These are phyloP conservation scores for Colletotrichum spinosum DNA, from an alignment of 2,329 filamentous ascomycete genomes.

Conservation along the genomic window DNA sequence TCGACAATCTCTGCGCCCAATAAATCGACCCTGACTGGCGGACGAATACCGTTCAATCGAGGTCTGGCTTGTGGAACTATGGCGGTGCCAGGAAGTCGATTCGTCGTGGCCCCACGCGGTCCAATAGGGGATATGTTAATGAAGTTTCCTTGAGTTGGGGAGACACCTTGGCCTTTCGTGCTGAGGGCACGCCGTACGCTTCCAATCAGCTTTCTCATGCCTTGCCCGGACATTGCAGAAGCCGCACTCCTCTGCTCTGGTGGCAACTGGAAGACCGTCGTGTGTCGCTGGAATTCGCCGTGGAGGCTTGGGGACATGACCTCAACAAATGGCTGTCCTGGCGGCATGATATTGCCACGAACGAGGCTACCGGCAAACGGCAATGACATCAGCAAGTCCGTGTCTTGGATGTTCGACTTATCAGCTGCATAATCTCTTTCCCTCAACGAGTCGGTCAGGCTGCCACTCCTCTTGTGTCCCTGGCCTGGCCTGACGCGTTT, in stretches of 20 bases:
- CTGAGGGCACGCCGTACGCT: constrained; percentile 87
- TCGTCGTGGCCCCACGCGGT: constrained; percentile 65
- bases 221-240: constrained; percentile 75
- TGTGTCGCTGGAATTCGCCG: constrained; percentile 61
- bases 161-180: constrained; percentile 61
- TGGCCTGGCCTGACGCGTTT: constrained; percentile 69
- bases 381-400: constrained; percentile 70
- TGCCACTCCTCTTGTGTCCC: constrained; percentile 85
- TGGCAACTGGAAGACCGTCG: constrained; percentile 62
- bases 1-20: constrained; percentile 83
- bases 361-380: constrained; percentile 87
- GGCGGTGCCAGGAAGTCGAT: constrained; percentile 69
- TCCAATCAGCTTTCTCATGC: constrained; percentile 87
- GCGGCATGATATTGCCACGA: constrained; percentile 85
- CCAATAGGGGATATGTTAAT: constrained; percentile 62
- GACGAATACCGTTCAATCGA: constrained; percentile 56
- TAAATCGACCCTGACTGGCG: constrained; percentile 79
- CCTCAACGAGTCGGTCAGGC: constrained; percentile 85
- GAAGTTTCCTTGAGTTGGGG: constrained; percentile 59
- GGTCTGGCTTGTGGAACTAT: constrained; percentile 67
- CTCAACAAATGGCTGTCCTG: constrained; percentile 84
- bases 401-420: constrained; percentile 61
- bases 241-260: constrained; percentile 50
- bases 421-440: constrained; percentile 67
- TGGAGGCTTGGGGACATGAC: constrained; percentile 65